phyloP scores from a whole-genome alignment of 441 rosid genomes.

The Dalechampia spathulata region DNA sequence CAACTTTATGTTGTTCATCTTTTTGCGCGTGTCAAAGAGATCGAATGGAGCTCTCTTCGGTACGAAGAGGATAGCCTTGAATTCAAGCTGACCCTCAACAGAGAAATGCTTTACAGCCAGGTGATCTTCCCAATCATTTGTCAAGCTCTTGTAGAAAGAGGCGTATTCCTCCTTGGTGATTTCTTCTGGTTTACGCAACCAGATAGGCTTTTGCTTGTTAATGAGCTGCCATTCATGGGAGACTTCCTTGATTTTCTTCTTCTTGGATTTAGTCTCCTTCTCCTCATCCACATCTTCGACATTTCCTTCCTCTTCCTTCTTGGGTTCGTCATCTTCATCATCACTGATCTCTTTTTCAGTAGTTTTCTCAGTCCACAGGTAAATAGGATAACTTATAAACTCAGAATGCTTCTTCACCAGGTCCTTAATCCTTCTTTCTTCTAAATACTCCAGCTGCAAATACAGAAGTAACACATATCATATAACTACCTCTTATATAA shows the following conservation, averaged over 20 bases:
- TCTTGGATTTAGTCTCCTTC: constrained; percentile 61
- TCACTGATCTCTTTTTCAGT: constrained; percentile 87
- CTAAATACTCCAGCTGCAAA: constrained; percentile 65
- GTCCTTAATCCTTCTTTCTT: constrained; percentile 87
- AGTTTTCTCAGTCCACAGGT: constrained; percentile 84
- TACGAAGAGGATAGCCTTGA: constrained; percentile 70
- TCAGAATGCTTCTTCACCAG: constrained; percentile 90
- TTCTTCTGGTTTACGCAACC: constrained; percentile 87
- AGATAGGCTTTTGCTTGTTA: constrained; percentile 90
- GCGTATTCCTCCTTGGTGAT: constrained; percentile 84
- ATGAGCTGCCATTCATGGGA: constrained; percentile 72
- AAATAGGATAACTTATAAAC: constrained; percentile 85
- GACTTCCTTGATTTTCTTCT: constrained; percentile 88
- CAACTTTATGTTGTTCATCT: constrained; percentile 85
- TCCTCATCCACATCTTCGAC: constrained; percentile 82
- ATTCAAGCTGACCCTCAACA: constrained; percentile 91
- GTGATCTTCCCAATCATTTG: constrained; percentile 91
- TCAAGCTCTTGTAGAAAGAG: constrained; percentile 86
- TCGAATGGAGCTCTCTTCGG: constrained; percentile 79
- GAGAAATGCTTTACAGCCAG: constrained; percentile 89
- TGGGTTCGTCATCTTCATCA: constrained; percentile 67
- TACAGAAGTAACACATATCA: neutral
- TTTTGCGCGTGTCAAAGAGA: constrained; percentile 77
- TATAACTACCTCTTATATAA: neutral
- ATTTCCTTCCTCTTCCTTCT: constrained; percentile 60